These are phyloP conservation scores for Lodderomyces orthopsilosis DNA, from an alignment of 1,139 yeast species.

Conservation along the genomic window DNA sequence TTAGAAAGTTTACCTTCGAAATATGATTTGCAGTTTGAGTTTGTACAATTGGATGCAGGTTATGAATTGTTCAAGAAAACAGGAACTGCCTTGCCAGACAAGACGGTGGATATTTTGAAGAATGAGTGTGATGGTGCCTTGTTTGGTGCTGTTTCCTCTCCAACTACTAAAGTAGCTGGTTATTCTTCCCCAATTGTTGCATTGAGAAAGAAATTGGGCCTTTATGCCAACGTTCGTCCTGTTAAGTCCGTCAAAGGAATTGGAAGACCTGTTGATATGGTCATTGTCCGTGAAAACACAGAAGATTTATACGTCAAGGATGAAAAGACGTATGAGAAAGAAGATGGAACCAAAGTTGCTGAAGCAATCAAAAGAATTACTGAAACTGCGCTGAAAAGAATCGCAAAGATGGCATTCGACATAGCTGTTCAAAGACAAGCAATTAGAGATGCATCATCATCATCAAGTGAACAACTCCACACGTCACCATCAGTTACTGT, in stretches of 20 bases:
- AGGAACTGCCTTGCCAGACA: constrained; percentile 93
- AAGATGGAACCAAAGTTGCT: constrained; percentile 80
- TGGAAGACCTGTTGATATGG: constrained; percentile 90
- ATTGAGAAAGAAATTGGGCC: constrained; percentile 87
- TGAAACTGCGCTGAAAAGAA: constrained; percentile 79
- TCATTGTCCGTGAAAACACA: constrained; percentile 96
- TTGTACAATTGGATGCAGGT: constrained; percentile 88
- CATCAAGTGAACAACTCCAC: constrained; percentile 36
- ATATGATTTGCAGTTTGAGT: constrained; percentile 77
- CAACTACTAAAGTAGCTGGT: constrained; percentile 89
- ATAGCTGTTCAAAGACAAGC: constrained; percentile 90
- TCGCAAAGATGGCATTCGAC: constrained; percentile 88
- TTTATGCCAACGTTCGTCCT: constrained; percentile 96
- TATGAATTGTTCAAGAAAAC: constrained; percentile 89
- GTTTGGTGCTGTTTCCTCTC: constrained; percentile 96
- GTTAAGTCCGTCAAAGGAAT: constrained; percentile 87
- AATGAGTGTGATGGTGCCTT: constrained; percentile 92
- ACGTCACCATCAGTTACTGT: constrained; percentile 74
- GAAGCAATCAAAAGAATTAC: constrained; percentile 97
- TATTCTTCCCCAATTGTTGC: constrained; percentile 98
- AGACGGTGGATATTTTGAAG: constrained; percentile 77
- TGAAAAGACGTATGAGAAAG: constrained; percentile 68
- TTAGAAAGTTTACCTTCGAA: constrained; percentile 76
- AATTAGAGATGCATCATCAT: constrained; percentile 62
- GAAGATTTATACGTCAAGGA: constrained; percentile 96